Evolutionary conservation across 495 filamentous ascomycete species (phyloP).

Genomic region (Thozetella sp.): DNA sequence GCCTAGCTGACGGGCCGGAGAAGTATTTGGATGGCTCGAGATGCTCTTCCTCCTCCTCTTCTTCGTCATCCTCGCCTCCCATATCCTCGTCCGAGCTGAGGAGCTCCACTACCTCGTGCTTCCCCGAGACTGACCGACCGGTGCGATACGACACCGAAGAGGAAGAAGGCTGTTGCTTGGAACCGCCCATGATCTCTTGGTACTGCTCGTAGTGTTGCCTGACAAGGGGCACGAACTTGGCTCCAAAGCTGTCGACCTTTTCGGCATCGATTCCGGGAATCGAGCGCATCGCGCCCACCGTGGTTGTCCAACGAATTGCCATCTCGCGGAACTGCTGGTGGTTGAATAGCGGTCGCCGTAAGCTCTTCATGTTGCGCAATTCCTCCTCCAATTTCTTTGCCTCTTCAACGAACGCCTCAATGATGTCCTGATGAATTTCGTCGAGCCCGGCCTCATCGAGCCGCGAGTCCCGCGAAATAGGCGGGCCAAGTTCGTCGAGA

Average conservation of each 20-base stretch:
- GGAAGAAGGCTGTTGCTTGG: slow-evolving; percentile 4
- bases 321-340: slow-evolving; percentile 81
- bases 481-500: slow-evolving; percentile 56
- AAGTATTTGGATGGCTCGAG: slow-evolving; percentile 17
- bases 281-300: slow-evolving; percentile 56
- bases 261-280: slow-evolving; percentile 73
- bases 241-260: slow-evolving; percentile 71
- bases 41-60: slow-evolving; percentile 33
- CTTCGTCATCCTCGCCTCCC: slow-evolving; percentile 38
- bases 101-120: slow-evolving; percentile 68
- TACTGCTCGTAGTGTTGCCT: slow-evolving; percentile 57
- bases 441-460: slow-evolving; percentile 58
- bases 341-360: slow-evolving; percentile 72
- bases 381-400: slow-evolving; percentile 68
- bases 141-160: slow-evolving; percentile 1
- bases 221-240: slow-evolving; percentile 66
- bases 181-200: slow-evolving; percentile 52
- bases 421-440: slow-evolving; percentile 46
- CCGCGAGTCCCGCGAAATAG: slow-evolving; percentile 71
- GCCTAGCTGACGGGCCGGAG: not conserved
- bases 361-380: slow-evolving; percentile 62
- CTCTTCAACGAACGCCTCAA: slow-evolving; percentile 70
- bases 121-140: slow-evolving; percentile 10
- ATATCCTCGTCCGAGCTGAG: slow-evolving; percentile 66
- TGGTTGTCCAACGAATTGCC: slow-evolving; percentile 72